Evolutionary conservation across 1,284 basidiomycete genomes (phyloP), one percentile per base, ranked within the genome.

Genomic region (Heterobasidion occidentale): DNA sequence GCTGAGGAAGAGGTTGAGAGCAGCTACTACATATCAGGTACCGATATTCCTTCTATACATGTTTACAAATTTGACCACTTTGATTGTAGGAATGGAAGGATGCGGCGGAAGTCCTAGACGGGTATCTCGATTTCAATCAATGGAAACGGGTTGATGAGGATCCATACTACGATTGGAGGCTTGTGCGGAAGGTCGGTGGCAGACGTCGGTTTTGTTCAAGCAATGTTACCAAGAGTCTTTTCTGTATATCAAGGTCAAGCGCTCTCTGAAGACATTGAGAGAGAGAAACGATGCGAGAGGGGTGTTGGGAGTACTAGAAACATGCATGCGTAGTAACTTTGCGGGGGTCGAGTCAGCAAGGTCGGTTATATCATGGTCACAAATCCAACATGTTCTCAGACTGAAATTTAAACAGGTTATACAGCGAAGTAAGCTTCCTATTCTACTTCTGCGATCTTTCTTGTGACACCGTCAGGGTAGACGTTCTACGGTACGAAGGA

Each of bases 311-410:
- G 92, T 98, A 0, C 74, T 99, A 38, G 93, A 97, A 64, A 90
- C 94, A 1, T 98, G 94, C 65, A 79, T 98, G 48, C 80, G 94
- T 56, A 85, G 86, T 53, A 98, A 98, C 71, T 99, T 98, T 76
- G 97, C 92, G 9, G 97, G 94, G 0, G 86, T 93, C 0, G 96
- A 98, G 71, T 94, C 91, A 52, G 74, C 89, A 17, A 80, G 88
- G 86, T 81, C 61, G 56, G 65, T 60, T 27, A 2, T 27, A 15
- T 20, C n/a, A 4, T 48, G 46, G 27, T 48, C 19, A 20, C 11
- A n/a, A 15, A 20, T 20, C 11, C 27, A 8, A 17, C 27, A 27
- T 27, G 46, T 48, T 17, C 46, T 14, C 46, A 17, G n/a, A 33
- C 45, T 15, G 51, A 20, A 46, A 20, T 47, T 50, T 36, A 27